Percentiles rank a stretch among this genome's conserved stretches.
Evolutionary conservation across 1,284 basidiomycete genomes (phyloP).

Genomic region (Lentinus polychrous): DNA sequence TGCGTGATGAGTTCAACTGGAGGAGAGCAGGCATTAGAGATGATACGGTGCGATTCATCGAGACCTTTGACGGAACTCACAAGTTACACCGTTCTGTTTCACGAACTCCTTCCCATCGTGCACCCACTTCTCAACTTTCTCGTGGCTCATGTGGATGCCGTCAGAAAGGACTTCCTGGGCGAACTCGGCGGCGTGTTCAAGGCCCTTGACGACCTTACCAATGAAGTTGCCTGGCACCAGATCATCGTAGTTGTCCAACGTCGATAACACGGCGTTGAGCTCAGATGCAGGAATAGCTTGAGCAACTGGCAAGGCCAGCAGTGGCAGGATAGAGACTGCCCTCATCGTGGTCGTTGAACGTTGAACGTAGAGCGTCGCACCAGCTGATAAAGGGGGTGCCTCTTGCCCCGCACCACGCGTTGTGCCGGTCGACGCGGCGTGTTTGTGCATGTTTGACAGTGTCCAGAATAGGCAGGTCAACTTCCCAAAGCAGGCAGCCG

Average conservation of each 20-base stretch:
- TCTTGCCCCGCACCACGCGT: not conserved
- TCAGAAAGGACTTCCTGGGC: slow-evolving; percentile 35
- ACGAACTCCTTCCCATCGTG: slow-evolving; percentile 58
- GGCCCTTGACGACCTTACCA: slow-evolving; percentile 27
- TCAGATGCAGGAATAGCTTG: slow-evolving; percentile 24
- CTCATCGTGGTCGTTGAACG: slow-evolving; percentile 19
- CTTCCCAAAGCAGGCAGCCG: not conserved
- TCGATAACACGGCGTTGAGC: slow-evolving; percentile 27
- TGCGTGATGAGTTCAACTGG: slow-evolving; percentile 73
- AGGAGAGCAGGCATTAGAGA: not conserved
- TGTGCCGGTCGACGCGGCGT: not conserved
- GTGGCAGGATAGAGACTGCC: slow-evolving; percentile 15
- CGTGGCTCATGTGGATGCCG: slow-evolving; percentile 29
- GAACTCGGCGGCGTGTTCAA: slow-evolving; percentile 26
- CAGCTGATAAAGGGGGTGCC: too few species aligned
- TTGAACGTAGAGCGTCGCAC: too few species aligned
- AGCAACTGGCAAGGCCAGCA: slow-evolving; percentile 15
- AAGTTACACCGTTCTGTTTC: slow-evolving; percentile 54
- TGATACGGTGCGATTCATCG: not conserved
- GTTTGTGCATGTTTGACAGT: not conserved
- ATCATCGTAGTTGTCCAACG: slow-evolving; percentile 16
- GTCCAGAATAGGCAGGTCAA: not conserved
- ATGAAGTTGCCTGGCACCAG: slow-evolving; percentile 12
- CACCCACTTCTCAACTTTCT: slow-evolving; percentile 44
- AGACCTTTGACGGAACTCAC: slow-evolving; percentile 35